Evolutionary conservation across 805 yeast species (phyloP).

Genomic region (Lachancea cidri): DNA sequence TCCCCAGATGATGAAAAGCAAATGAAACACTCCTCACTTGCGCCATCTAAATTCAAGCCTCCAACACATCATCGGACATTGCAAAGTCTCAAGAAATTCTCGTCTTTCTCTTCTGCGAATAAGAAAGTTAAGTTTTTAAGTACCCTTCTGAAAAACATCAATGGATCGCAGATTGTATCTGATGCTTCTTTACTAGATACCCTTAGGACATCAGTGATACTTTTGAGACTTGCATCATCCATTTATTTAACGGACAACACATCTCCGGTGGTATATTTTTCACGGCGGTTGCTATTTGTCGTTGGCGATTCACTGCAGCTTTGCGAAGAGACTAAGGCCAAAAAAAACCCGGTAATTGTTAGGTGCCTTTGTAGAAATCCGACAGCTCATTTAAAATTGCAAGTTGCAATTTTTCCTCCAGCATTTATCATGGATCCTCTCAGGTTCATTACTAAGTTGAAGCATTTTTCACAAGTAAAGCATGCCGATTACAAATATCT

Average conservation of each 20-base stretch:
- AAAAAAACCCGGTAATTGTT: conserved; percentile 14
- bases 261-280: conserved; percentile 7
- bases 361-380: conserved; percentile 17
- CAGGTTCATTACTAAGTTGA: conserved; percentile 26
- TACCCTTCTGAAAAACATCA: conserved; percentile 24
- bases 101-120: conserved; percentile 12
- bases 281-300: conserved; percentile 6
- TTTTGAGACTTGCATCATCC: conserved; percentile 8
- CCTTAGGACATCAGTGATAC: conserved; percentile 16
- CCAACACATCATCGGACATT: conserved; percentile 3
- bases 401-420: conserved; percentile 29
- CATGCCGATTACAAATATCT: conserved; percentile 20
- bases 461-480: conserved; percentile 13
- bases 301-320: conserved; percentile 9
- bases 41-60: conserved; percentile 2
- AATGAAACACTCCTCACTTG: background rate
- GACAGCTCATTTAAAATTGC: conserved; percentile 17
- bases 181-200: conserved; percentile 25
- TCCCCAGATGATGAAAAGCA: conserved; percentile 3
- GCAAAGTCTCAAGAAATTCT: conserved; percentile 25
- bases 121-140: conserved; percentile 24
- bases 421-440: conserved; percentile 31
- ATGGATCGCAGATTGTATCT: conserved; percentile 21
- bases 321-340: conserved; percentile 14
- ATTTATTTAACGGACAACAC: conserved; percentile 4